Percentiles rank a stretch among this genome's conserved stretches.
Conservation (phyloP, 2,329 filamentous ascomycete species). For the Diplodia intermedia region DNA sequence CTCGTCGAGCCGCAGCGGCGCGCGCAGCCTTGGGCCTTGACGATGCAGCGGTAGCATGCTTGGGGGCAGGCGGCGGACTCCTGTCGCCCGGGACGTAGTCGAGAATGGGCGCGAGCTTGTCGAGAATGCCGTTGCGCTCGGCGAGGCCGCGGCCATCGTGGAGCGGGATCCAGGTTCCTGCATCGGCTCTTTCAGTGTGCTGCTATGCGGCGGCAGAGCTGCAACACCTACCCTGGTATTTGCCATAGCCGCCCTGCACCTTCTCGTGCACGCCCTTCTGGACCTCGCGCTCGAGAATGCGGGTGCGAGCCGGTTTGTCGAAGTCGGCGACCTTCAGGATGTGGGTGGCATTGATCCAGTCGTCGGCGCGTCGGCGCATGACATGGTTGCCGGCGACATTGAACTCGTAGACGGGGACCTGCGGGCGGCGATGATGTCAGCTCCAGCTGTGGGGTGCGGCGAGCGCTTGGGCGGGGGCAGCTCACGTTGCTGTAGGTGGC, state of each 20-base stretch:
- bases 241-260: conserved; percentile 96
- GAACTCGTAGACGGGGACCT: conserved; percentile 96
- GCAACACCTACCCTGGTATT: conserved; percentile 81
- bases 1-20: conserved; percentile 60
- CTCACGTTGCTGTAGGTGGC: conserved; percentile 69
- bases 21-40: conserved; percentile 83
- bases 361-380: conserved; percentile 89
- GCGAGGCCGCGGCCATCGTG: conserved; percentile 81
- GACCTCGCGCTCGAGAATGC: conserved; percentile 94
- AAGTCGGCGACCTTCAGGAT: conserved; percentile 97
- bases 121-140: conserved; percentile 83
- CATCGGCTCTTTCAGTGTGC: not conserved
- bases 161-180: conserved; percentile 95
- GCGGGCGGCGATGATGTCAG: conserved; percentile 37
- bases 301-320: conserved; percentile 93
- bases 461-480: not conserved
- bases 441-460: not conserved
- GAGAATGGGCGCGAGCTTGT: conserved; percentile 85
- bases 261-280: conserved; percentile 98
- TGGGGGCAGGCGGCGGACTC: conserved; percentile 91
- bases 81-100: conserved; percentile 84
- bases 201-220: not conserved
- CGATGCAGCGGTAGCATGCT: conserved; percentile 73
- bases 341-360: conserved; percentile 99
- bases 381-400: conserved; percentile 90